phyloP scores from a whole-genome alignment of 2,329 filamentous ascomycete species.

The Penicillium sp. region DNA sequence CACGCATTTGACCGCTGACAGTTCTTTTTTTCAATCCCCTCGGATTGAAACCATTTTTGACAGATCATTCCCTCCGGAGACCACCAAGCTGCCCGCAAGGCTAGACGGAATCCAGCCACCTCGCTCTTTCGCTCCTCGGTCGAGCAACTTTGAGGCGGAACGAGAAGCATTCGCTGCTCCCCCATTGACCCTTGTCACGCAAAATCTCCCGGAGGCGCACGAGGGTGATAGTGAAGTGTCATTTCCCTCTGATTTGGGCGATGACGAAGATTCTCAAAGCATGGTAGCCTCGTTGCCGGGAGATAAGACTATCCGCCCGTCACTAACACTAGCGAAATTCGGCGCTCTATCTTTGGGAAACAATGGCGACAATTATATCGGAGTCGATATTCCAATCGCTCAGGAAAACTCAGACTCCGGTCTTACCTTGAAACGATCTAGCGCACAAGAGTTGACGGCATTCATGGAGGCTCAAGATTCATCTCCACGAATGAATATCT shows the following conservation, averaged over 20 bases:
- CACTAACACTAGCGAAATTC: conserved; percentile 14
- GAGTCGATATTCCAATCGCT: conserved; percentile 13
- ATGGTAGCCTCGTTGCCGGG: conserved; percentile 35
- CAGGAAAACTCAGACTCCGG: conserved; percentile 1
- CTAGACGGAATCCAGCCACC: conserved; percentile 56
- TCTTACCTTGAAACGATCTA: conserved; percentile 14
- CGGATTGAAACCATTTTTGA: conserved; percentile 69
- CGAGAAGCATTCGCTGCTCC: conserved; percentile 24
- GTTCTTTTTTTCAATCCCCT: conserved; percentile 58
- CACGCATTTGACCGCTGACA: conserved; percentile 61
- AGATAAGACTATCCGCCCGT: conserved; percentile 23
- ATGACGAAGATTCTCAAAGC: conserved; percentile 34
- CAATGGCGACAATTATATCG: background rate
- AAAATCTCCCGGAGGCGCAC: conserved; percentile 17
- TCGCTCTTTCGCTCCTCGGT: conserved; percentile 46
- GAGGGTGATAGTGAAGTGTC: conserved; percentile 27
- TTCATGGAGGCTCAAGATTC: conserved; percentile 33
- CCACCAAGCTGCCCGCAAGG: conserved; percentile 47
- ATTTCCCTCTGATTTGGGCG: conserved; percentile 30
- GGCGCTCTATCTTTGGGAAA: conserved; percentile 17
- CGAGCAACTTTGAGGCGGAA: conserved; percentile 27
- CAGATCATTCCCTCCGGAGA: conserved; percentile 50
- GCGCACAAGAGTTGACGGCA: conserved; percentile 21
- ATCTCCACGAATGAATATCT: conserved; percentile 60
- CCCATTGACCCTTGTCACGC: conserved; percentile 19